phyloP scores from a whole-genome alignment of 345 rosid species.

The Brassica nigra region DNA sequence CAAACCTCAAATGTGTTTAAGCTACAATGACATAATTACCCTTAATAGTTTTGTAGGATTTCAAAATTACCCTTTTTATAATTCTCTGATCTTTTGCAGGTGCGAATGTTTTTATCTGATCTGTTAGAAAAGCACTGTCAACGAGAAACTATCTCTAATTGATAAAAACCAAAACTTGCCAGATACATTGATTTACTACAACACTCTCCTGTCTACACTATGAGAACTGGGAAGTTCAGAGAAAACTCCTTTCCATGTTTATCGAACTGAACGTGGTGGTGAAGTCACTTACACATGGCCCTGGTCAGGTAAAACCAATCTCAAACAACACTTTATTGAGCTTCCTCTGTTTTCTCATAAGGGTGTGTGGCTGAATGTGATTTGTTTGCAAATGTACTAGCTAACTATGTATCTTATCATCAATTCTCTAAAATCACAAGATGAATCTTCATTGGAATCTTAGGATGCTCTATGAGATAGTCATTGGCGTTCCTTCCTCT shows the following conservation, averaged over 20 bases:
- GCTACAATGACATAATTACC: not conserved
- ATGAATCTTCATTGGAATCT: conserved; percentile 59
- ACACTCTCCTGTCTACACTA: conserved; percentile 68
- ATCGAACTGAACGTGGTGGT: conserved; percentile 83
- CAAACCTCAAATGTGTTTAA: not conserved
- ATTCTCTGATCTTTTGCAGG: conserved; percentile 16
- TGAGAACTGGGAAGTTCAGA: conserved; percentile 70
- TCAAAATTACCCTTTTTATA: not conserved
- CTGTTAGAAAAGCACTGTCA: conserved; percentile 49
- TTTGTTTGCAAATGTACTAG: conserved; percentile 38
- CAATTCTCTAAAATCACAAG: conserved; percentile 77
- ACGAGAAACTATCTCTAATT: conserved; percentile 51
- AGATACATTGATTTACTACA: conserved; percentile 68
- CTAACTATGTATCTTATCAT: conserved; percentile 73
- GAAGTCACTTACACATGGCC: conserved; percentile 89
- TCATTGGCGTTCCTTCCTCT: too few relatives aligned
- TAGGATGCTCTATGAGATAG: too few relatives aligned
- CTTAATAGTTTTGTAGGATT: not conserved
- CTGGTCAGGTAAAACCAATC: conserved; percentile 64
- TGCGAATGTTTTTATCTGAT: too few relatives aligned
- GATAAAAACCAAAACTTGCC: conserved; percentile 55
- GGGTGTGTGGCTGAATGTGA: not conserved
- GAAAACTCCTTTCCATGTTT: conserved; percentile 65
- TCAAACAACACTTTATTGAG: not conserved
- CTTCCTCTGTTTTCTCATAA: not conserved